A percentile compares a stretch with the other conserved stretches of the same genome.
Evolutionary conservation across 192 early-diverging fungal genomes (phyloP).

Genomic region (Backusella mclennaniae): DNA sequence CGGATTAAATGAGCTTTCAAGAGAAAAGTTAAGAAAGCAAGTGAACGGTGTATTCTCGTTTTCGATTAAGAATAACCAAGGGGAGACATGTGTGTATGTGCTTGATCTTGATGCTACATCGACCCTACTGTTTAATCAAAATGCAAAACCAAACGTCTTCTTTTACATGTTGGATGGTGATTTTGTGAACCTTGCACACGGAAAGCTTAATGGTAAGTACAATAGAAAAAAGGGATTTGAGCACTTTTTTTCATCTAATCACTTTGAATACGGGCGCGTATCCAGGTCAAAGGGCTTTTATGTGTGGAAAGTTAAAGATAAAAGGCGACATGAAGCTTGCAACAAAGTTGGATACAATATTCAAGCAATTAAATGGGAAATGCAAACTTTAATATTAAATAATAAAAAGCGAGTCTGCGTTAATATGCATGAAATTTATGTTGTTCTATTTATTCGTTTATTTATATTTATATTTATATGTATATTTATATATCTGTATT

Average conservation of each 20-base stretch:
- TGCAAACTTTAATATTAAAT: not conserved
- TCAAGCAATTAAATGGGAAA: conserved; percentile 2
- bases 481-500: not conserved
- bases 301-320: not conserved
- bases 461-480: not conserved
- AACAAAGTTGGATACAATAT: not conserved
- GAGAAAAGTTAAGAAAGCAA: not conserved
- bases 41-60: not conserved
- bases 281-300: not conserved
- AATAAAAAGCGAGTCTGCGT: not conserved
- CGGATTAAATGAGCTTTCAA: not conserved
- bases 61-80: not conserved
- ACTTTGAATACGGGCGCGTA: not conserved
- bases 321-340: not conserved
- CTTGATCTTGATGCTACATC: not conserved
- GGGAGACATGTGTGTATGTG: not conserved
- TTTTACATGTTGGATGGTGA: not conserved
- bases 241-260: not conserved
- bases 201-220: not conserved
- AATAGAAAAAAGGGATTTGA: not conserved
- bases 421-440: not conserved
- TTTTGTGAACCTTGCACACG: not conserved
- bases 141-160: not conserved
- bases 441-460: not conserved
- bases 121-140: not conserved